Evolutionary conservation across 495 filamentous ascomycete species (phyloP).

Genomic region (Daldinia concentrica): DNA sequence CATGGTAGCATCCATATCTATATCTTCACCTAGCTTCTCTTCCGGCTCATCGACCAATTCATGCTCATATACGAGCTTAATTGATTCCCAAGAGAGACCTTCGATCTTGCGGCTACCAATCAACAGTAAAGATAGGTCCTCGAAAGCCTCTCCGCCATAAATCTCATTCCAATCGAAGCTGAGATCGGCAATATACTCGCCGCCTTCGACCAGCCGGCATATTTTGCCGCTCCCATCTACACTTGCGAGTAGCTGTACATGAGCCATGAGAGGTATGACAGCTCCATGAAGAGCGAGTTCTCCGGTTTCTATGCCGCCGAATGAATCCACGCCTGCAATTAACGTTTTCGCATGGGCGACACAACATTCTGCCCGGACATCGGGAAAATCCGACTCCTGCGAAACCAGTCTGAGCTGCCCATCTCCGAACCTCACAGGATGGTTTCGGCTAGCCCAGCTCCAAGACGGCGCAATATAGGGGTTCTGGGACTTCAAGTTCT

Average conservation of each 20-base stretch:
- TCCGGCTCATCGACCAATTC: not conserved
- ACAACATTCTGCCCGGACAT: not conserved
- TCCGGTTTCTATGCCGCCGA: not conserved
- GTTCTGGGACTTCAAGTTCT: not conserved
- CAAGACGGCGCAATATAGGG: not conserved
- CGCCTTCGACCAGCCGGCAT: not conserved
- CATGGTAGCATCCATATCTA: not conserved
- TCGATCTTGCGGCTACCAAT: not conserved
- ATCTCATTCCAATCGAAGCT: not conserved
- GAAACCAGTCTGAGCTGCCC: not conserved
- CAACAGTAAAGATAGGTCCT: not conserved
- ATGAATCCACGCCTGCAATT: not conserved
- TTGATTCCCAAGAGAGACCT: not conserved
- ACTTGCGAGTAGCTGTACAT: not conserved
- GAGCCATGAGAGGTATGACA: not conserved
- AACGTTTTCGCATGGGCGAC: not conserved
- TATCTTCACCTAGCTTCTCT: not conserved
- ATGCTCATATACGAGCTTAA: not conserved
- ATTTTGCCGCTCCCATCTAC: not conserved
- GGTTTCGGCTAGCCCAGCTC: not conserved
- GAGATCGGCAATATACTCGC: not conserved
- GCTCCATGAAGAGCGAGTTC: not conserved
- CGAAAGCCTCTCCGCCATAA: not conserved
- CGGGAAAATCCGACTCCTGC: not conserved
- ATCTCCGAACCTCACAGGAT: not conserved